Percentiles rank a stretch among this genome's conserved stretches.
Conservation (phyloP, 768 basidiomycete genomes). For the Pisolithus albus region DNA sequence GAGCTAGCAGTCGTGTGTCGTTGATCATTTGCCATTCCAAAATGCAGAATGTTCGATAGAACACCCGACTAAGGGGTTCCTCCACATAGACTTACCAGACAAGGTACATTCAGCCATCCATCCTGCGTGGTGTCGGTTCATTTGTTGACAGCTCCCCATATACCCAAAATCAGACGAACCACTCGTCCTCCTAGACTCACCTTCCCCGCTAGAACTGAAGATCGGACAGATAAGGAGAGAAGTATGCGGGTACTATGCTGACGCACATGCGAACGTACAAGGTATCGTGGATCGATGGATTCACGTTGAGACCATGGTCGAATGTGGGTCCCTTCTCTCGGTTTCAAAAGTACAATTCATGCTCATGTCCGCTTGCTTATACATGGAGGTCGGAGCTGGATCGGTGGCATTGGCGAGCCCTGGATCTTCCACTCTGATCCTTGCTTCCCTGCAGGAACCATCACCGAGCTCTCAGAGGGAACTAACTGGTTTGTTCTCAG, state of each 20-base stretch:
- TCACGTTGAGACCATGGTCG: conserved; percentile 74
- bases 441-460: no score
- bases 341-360: background rate
- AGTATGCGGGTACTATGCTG: conserved; percentile 46
- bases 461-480: background rate
- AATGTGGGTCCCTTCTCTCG: conserved; percentile 49
- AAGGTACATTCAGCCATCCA: conserved; percentile 11
- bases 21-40: background rate
- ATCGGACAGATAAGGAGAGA: conserved; percentile 66
- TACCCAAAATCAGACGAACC: conserved; percentile 61
- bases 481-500: background rate
- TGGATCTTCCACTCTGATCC: no score
- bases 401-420: no score
- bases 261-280: conserved; percentile 63
- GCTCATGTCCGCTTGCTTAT: background rate
- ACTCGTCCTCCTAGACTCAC: conserved; percentile 64
- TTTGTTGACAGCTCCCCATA: conserved; percentile 64
- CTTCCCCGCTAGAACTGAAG: conserved; percentile 66
- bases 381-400: no score
- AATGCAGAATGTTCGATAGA: background rate
- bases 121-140: background rate
- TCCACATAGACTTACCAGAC: conserved; percentile 16
- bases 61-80: conserved; percentile 7
- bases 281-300: conserved; percentile 78
- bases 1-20: background rate